Evolutionary conservation across 306 rosid genomes (phyloP).

Genomic region (barrel medic (Medicago truncatula)): MtrunA17r5.0-ANR NC_053046.1:22454501-22455000

Average conservation of each 20-base stretch:
- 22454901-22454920: background rate
- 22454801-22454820: too few species aligned
- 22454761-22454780: conserved; percentile 8
- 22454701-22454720: conserved; percentile 13
- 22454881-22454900: too few species aligned
- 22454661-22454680: conserved; percentile 44
- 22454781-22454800: too few species aligned
- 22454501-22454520: conserved; percentile 94
- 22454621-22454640: conserved; percentile 84
- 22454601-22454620: conserved; percentile 81
- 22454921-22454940: background rate
- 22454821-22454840: too few species aligned
- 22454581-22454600: conserved; percentile 82
- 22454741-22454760: conserved; percentile 9
- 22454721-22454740: conserved; percentile 15
- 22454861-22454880: too few species aligned
- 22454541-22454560: conserved; percentile 96
- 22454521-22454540: conserved; percentile 91
- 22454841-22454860: too few species aligned
- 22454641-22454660: conserved; percentile 98
- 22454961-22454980: too few species aligned
- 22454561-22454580: conserved; percentile 76
- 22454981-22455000: background rate
- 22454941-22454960: too few species aligned
- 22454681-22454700: background rate